Conservation (phyloP, 2,329 filamentous ascomycete species). For the Emydomyces testavorans region DNA sequence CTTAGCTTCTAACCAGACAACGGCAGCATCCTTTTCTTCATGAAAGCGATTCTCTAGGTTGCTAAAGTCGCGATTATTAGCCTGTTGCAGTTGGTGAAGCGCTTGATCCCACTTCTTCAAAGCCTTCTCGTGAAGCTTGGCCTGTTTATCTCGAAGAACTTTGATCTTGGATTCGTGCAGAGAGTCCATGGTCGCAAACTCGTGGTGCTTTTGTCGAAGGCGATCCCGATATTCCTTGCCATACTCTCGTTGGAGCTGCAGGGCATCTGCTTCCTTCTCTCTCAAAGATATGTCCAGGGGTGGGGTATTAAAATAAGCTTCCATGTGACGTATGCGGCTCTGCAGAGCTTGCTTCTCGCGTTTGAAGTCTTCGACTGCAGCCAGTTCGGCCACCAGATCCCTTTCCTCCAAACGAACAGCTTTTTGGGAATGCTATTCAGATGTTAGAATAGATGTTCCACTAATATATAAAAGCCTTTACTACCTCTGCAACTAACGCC, state of each 20-base stretch:
- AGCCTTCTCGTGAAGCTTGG: conserved; percentile 31
- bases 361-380: conserved; percentile 36
- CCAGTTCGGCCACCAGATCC: conserved; percentile 36
- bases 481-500: conserved; percentile 32
- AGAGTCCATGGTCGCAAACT: conserved; percentile 34
- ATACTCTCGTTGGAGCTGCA: conserved; percentile 23
- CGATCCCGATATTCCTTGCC: conserved; percentile 35
- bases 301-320: conserved; percentile 35
- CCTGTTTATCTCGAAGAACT: conserved; percentile 38
- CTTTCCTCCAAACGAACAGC: conserved; percentile 33
- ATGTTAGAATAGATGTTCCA: conserved; percentile 2
- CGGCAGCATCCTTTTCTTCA: conserved; percentile 24
- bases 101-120: conserved; percentile 32
- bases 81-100: conserved; percentile 26
- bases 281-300: conserved; percentile 23
- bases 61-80: conserved; percentile 25
- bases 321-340: conserved; percentile 39
- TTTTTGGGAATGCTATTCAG: conserved; percentile 27
- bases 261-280: conserved; percentile 18
- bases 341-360: conserved; percentile 33
- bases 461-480: not conserved
- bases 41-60: conserved; percentile 29
- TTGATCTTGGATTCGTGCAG: conserved; percentile 37
- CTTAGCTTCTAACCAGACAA: conserved; percentile 27
- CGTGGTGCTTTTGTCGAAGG: conserved; percentile 36